A percentile compares a stretch with the other conserved stretches of the same genome.
These are phyloP conservation scores for Aspergillus cavernicola DNA, from an alignment of 495 filamentous ascomycete genomes.

Conservation along the genomic window DNA sequence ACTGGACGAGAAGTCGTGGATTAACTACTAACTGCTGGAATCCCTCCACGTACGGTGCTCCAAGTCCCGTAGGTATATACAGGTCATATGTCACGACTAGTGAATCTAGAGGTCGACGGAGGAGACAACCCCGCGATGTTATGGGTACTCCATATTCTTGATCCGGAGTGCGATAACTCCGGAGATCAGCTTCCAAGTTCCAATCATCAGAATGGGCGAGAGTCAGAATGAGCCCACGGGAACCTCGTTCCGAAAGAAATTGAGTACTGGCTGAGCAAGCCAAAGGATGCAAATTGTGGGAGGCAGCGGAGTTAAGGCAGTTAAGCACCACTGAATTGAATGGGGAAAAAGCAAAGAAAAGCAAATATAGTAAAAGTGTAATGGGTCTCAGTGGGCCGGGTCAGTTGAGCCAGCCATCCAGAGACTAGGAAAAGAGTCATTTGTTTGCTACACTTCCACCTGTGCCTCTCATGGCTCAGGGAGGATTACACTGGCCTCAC, in stretches of 20 bases:
- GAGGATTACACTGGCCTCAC: conserved; percentile 46
- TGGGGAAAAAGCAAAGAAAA: conserved; percentile 6
- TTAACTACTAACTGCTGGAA: background rate
- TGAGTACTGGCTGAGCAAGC: conserved; percentile 1
- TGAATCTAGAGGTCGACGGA: background rate
- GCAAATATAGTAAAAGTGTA: conserved; percentile 6
- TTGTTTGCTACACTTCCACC: conserved; percentile 16
- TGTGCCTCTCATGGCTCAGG: conserved; percentile 20
- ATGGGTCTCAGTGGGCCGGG: background rate
- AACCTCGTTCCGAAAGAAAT: conserved; percentile 8
- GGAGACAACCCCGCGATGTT: background rate
- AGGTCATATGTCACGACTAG: background rate
- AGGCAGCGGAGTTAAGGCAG: conserved; percentile 7
- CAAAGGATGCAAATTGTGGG: background rate
- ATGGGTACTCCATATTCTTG: background rate
- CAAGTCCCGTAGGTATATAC: background rate
- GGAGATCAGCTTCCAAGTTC: background rate
- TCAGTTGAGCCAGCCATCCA: conserved; percentile 4
- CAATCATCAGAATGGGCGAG: conserved; percentile 10
- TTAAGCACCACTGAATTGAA: conserved; percentile 8
- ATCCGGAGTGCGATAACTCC: conserved; percentile 16
- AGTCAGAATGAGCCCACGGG: background rate
- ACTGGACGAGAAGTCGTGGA: background rate
- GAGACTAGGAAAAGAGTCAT: conserved; percentile 13
- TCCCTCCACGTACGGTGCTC: background rate